Conservation (phyloP, 2,329 filamentous ascomycete species). For the Cryphonectria naterciae region DNA sequence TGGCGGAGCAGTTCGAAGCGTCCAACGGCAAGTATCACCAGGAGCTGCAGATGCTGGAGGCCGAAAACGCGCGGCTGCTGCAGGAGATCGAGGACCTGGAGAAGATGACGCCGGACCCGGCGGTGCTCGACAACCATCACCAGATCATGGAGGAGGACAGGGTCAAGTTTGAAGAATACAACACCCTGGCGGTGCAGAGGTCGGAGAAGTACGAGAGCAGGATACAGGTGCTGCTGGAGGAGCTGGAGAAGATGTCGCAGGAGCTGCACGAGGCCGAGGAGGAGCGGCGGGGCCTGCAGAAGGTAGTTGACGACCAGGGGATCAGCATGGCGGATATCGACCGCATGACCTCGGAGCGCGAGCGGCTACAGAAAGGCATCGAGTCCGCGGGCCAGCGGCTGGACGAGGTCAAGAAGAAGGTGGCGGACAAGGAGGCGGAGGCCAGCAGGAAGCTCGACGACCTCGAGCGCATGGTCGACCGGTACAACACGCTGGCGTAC, state of each 20-base stretch:
- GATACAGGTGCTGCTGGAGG: conserved; percentile 80
- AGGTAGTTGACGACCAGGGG: conserved; percentile 86
- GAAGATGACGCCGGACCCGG: conserved; percentile 81
- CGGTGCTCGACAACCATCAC: conserved; percentile 84
- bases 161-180: conserved; percentile 94
- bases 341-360: conserved; percentile 94
- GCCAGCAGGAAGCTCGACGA: conserved; percentile 86
- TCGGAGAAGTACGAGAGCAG: conserved; percentile 87
- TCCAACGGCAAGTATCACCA: conserved; percentile 84
- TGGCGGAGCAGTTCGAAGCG: conserved; percentile 85
- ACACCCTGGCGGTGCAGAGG: conserved; percentile 78
- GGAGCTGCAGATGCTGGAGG: conserved; percentile 84
- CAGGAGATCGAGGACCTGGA: conserved; percentile 90
- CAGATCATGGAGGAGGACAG: conserved; percentile 94
- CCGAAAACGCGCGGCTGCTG: conserved; percentile 77
- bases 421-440: conserved; percentile 85
- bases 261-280: conserved; percentile 82
- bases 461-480: conserved; percentile 85
- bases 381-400: conserved; percentile 75
- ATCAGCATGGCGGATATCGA: conserved; percentile 99
- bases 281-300: conserved; percentile 79
- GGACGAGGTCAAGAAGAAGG: conserved; percentile 82
- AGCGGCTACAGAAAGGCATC: conserved; percentile 87
- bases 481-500: conserved; percentile 93
- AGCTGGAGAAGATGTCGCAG: conserved; percentile 75